Evolutionary conservation across 441 rosid species (phyloP).

Genomic region (Jatropha multifida): DNA sequence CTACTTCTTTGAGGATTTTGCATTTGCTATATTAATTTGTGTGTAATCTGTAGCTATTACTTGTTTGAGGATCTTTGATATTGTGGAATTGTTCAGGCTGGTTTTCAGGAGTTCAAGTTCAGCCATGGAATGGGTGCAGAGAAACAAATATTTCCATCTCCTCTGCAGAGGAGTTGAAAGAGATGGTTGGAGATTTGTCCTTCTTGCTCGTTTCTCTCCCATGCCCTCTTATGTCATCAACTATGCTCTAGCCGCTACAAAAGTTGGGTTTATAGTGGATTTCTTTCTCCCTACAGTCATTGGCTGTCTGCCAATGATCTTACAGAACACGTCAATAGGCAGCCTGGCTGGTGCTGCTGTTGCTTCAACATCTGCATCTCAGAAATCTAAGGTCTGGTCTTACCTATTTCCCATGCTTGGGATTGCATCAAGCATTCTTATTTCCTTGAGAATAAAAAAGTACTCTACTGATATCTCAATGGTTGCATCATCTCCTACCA

Average conservation of each 20-base stretch:
- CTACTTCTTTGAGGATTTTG: constrained; percentile 4
- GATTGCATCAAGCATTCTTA: constrained; percentile 68
- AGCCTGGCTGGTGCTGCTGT: constrained; percentile 97
- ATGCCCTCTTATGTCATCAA: constrained; percentile 85
- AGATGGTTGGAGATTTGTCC: constrained; percentile 92
- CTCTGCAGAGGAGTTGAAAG: constrained; percentile 82
- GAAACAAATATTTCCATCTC: constrained; percentile 68
- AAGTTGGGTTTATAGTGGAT: constrained; percentile 69
- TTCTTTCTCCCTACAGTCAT: constrained; percentile 76
- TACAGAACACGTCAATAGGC: constrained; percentile 89
- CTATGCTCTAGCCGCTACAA: constrained; percentile 87
- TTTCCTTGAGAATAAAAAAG: constrained; percentile 69
- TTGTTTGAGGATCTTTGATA: constrained; percentile 8
- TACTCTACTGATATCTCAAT: constrained; percentile 52
- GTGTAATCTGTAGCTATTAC: background rate
- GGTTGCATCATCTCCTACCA: constrained; percentile 34
- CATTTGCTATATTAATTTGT: background rate
- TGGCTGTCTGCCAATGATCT: constrained; percentile 88
- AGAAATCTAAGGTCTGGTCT: constrained; percentile 61
- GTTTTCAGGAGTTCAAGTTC: constrained; percentile 66
- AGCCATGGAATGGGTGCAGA: constrained; percentile 66
- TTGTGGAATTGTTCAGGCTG: constrained; percentile 48
- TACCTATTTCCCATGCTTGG: constrained; percentile 79
- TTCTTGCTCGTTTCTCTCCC: constrained; percentile 98
- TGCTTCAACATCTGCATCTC: constrained; percentile 27